Evolutionary conservation across 2,329 filamentous ascomycete species (phyloP).

Genomic region (Lasiodiplodia theobromae): DNA sequence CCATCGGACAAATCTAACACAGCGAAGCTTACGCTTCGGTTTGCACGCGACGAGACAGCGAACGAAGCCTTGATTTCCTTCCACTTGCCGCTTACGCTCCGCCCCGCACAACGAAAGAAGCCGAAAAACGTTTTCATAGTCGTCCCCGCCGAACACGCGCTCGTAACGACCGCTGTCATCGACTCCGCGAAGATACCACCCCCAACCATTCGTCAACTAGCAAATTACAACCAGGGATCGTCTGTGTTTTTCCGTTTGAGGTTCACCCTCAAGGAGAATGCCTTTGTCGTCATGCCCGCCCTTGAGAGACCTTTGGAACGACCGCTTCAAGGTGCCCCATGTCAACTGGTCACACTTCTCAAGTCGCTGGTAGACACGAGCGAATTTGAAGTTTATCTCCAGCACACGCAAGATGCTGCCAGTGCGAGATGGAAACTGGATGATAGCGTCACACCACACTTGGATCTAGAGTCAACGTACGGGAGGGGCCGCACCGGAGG

Average conservation of each 20-base stretch:
- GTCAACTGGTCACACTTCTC: neutral
- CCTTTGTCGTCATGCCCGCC: neutral
- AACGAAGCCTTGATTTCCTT: neutral
- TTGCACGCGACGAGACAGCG: neutral
- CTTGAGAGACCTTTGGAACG: neutral
- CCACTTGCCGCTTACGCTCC: neutral
- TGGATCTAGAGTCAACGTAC: neutral
- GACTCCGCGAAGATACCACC: neutral
- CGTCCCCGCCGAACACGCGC: neutral
- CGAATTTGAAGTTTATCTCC: neutral
- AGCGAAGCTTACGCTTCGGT: neutral
- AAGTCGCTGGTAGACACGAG: neutral
- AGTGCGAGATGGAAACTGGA: neutral
- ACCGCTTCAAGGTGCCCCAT: neutral
- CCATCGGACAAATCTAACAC: neutral
- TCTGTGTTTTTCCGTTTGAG: neutral
- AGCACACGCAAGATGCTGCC: neutral
- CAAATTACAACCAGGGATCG: neutral
- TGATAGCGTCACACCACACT: neutral
- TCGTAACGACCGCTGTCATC: neutral
- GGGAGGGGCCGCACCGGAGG: neutral
- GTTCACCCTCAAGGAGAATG: neutral
- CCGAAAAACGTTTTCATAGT: neutral
- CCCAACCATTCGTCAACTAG: neutral
- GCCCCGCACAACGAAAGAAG: neutral